These are phyloP conservation scores for Ceratocystiopsis minuta DNA, from an alignment of 2,329 filamentous ascomycete genomes.

Conservation along the genomic window DNA sequence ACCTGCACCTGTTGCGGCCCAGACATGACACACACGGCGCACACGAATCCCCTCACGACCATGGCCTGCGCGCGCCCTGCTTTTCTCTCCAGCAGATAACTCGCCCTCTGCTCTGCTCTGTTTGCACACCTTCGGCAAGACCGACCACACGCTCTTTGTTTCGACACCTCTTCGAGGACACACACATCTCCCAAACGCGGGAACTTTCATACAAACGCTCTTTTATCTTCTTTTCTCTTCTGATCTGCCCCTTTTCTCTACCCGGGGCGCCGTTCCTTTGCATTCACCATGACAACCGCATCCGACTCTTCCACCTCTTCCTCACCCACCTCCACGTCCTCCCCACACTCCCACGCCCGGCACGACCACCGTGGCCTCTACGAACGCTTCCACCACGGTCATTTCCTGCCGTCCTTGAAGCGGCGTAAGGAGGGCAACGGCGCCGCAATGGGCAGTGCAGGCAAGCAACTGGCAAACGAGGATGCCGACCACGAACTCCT, in stretches of 20 bases:
- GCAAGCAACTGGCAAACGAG: too few relatives aligned
- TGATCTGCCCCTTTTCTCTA: background rate
- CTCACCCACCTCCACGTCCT: background rate
- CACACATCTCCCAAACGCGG: background rate
- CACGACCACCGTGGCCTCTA: too few relatives aligned
- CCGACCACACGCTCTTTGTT: background rate
- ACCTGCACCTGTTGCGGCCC: too few relatives aligned
- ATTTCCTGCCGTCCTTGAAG: too few relatives aligned
- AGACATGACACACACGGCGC: slow-evolving; percentile 7
- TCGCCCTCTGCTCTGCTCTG: background rate
- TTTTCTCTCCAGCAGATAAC: background rate
- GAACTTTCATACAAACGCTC: background rate
- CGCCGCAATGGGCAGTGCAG: too few relatives aligned
- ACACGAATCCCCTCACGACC: slow-evolving; percentile 6
- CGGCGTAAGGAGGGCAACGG: too few relatives aligned
- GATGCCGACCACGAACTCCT: too few relatives aligned
- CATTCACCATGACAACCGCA: background rate
- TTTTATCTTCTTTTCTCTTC: background rate
- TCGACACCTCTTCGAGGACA: background rate
- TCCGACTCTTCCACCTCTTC: background rate
- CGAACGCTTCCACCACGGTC: too few relatives aligned
- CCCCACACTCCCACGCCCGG: slow-evolving; percentile 10
- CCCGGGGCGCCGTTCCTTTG: too few relatives aligned
- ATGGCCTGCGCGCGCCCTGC: slow-evolving; percentile 11
- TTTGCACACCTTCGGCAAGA: background rate